Conservation (phyloP, 495 filamentous ascomycete genomes). For the Penicillium macrosclerotiorum region DNA sequence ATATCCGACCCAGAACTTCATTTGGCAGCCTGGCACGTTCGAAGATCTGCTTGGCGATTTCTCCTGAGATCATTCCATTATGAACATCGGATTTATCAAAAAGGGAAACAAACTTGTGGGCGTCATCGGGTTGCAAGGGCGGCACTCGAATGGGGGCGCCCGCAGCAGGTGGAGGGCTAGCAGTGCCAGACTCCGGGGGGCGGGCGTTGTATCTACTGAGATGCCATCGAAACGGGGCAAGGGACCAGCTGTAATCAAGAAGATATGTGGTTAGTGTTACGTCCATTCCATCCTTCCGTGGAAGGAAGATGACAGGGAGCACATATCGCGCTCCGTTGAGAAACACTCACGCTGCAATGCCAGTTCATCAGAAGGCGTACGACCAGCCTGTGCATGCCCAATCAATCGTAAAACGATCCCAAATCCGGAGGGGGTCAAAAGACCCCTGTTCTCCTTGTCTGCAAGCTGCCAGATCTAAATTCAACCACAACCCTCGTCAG, state of each 20-base stretch:
- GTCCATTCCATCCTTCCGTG: neutral
- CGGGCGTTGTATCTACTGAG: slow-evolving; percentile 40
- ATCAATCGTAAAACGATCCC: slow-evolving; percentile 89
- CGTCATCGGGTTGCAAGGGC: slow-evolving; percentile 83
- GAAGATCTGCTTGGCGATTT: slow-evolving; percentile 90
- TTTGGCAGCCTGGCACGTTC: slow-evolving; percentile 88
- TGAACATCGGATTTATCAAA: slow-evolving; percentile 84
- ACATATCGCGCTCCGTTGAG: neutral
- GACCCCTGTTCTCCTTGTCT: slow-evolving; percentile 91
- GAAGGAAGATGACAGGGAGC: too few relatives aligned
- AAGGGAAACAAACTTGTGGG: slow-evolving; percentile 75
- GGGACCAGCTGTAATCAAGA: slow-evolving; percentile 65
- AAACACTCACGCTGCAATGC: slow-evolving; percentile 58
- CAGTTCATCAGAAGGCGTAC: slow-evolving; percentile 75
- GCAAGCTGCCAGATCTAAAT: slow-evolving; percentile 96
- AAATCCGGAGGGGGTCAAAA: slow-evolving; percentile 88
- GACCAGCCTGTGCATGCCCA: slow-evolving; percentile 87
- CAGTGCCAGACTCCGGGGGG: slow-evolving; percentile 40
- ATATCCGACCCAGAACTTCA: slow-evolving; percentile 86
- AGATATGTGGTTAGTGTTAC: slow-evolving; percentile 16
- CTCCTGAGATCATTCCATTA: slow-evolving; percentile 81
- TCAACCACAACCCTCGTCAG: slow-evolving; percentile 5
- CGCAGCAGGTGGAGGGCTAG: slow-evolving; percentile 62
- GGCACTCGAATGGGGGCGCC: slow-evolving; percentile 83
- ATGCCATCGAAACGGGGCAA: slow-evolving; percentile 86